These are phyloP conservation scores for Prunus mira DNA, from an alignment of 306 rosid genomes.

Conservation along the genomic window DNA sequence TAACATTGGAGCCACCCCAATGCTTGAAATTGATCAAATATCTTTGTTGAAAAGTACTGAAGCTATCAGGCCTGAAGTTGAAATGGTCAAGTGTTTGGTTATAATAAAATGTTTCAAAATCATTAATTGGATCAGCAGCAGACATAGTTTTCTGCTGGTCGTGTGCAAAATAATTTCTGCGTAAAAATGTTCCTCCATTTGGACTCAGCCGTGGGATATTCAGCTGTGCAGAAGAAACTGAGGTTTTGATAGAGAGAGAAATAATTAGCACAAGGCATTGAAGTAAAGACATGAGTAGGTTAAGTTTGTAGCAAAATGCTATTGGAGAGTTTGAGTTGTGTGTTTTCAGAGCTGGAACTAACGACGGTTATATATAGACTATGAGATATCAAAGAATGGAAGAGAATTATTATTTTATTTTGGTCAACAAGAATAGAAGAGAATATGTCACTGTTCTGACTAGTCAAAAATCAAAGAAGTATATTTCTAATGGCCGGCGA, in stretches of 20 bases:
- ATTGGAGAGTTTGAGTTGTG: not conserved
- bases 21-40: constrained; percentile 50
- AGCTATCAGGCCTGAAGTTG: constrained; percentile 55
- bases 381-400: no score
- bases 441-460: not conserved
- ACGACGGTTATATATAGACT: not conserved
- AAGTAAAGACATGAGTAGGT: not conserved
- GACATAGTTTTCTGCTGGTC: not conserved
- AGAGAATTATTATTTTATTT: no score
- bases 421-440: not conserved
- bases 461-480: not conserved
- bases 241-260: constrained; percentile 19
- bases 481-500: not conserved
- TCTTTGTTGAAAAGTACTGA: constrained; percentile 47
- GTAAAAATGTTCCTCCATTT: constrained; percentile 15
- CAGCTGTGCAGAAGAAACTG: constrained; percentile 13
- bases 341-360: not conserved
- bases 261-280: constrained; percentile 29
- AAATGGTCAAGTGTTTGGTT: constrained; percentile 60
- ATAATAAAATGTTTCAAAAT: constrained; percentile 41
- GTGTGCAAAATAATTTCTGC: not conserved
- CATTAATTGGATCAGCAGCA: not conserved
- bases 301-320: not conserved
- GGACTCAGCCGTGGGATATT: constrained; percentile 46
- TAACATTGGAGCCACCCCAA: constrained; percentile 56